phyloP scores from a whole-genome alignment of 1,284 basidiomycete genomes.

The Sporisorium sorghi region DNA sequence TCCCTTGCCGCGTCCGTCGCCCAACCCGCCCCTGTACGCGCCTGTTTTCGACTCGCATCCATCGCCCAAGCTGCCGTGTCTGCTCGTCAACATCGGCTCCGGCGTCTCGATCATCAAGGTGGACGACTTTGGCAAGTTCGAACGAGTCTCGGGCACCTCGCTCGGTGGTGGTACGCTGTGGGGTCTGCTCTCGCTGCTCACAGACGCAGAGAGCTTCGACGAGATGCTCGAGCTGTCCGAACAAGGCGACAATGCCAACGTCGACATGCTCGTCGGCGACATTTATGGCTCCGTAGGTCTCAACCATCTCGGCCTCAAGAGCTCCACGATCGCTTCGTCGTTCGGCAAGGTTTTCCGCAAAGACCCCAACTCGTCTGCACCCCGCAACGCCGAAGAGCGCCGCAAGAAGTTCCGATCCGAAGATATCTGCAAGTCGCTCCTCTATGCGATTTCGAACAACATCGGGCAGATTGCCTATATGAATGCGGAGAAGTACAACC shows the following conservation, averaged over 20 bases:
- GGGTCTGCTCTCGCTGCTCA: slow-evolving; percentile 93
- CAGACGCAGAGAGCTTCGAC: slow-evolving; percentile 94
- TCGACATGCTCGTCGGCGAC: slow-evolving; percentile 99
- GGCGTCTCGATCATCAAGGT: slow-evolving; percentile 98
- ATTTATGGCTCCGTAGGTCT: slow-evolving; percentile 88
- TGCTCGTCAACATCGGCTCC: slow-evolving; percentile 97
- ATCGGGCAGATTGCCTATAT: slow-evolving; percentile 99
- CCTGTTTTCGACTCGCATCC: slow-evolving; percentile 86
- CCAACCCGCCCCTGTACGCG: slow-evolving; percentile 88
- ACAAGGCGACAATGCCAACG: slow-evolving; percentile 88
- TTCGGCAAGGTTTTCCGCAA: slow-evolving; percentile 99
- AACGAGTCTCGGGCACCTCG: slow-evolving; percentile 96
- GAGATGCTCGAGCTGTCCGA: slow-evolving; percentile 97
- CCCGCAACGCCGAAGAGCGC: slow-evolving; percentile 44
- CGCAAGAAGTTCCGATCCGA: slow-evolving; percentile 85
- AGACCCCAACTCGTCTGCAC: slow-evolving; percentile 46
- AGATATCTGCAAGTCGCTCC: slow-evolving; percentile 87
- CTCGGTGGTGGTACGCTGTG: slow-evolving; percentile 99
- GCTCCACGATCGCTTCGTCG: slow-evolving; percentile 95
- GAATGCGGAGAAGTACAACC: slow-evolving; percentile 98
- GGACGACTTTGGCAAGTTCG: slow-evolving; percentile 92
- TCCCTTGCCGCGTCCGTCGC: slow-evolving; percentile 85
- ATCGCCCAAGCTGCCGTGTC: slow-evolving; percentile 83
- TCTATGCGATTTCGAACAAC: slow-evolving; percentile 98
- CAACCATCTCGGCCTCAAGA: slow-evolving; percentile 80